Evolutionary conservation across 2,329 filamentous ascomycete species (phyloP).

Genomic region (Capronia epimyces): DNA sequence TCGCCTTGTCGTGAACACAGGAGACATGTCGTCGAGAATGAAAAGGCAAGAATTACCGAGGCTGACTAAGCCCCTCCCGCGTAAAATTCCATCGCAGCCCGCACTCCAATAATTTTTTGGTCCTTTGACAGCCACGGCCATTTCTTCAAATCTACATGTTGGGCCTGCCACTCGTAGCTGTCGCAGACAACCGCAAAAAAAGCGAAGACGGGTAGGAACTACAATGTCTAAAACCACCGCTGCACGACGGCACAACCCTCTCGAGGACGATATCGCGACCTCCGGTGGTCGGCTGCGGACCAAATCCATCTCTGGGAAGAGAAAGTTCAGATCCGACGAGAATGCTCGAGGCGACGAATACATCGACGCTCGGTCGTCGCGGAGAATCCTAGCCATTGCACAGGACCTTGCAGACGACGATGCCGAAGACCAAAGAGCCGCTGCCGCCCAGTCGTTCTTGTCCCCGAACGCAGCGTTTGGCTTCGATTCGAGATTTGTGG

Average conservation of each 20-base stretch:
- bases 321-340: slow-evolving; percentile 54
- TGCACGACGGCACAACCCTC: slow-evolving; percentile 72
- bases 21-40: neutral
- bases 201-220: no score
- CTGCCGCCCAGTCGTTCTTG: slow-evolving; percentile 32
- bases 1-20: no score
- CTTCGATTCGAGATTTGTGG: slow-evolving; percentile 68
- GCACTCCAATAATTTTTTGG: slow-evolving; percentile 8
- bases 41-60: slow-evolving; percentile 3
- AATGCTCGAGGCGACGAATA: slow-evolving; percentile 59
- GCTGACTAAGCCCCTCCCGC: slow-evolving; percentile 15
- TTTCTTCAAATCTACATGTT: neutral
- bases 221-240: slow-evolving; percentile 23
- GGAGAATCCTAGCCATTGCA: slow-evolving; percentile 82
- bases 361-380: slow-evolving; percentile 81
- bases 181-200: no score
- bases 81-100: slow-evolving; percentile 16
- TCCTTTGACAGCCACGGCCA: neutral
- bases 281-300: slow-evolving; percentile 61
- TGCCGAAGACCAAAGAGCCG: slow-evolving; percentile 43
- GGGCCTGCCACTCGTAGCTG: no score
- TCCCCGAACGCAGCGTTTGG: slow-evolving; percentile 63
- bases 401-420: slow-evolving; percentile 85
- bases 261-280: slow-evolving; percentile 78
- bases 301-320: slow-evolving; percentile 66